phyloP scores from a whole-genome alignment of 2,329 filamentous ascomycete species.

The Colletotrichum caudatum region DNA sequence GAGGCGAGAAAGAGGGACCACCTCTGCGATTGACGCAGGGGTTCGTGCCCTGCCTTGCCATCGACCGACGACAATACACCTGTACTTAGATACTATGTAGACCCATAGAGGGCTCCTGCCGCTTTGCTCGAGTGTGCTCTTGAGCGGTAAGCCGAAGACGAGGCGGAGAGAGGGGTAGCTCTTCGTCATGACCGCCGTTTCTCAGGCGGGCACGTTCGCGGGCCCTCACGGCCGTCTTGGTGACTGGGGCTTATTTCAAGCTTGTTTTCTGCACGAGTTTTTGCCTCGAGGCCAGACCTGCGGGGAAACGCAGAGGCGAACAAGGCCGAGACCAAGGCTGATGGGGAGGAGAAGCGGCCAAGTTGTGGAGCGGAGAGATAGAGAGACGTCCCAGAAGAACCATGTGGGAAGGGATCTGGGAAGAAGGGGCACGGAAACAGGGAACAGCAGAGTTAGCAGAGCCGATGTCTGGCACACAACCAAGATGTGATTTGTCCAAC shows the following conservation, averaged over 20 bases:
- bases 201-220: neutral
- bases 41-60: conserved; percentile 21
- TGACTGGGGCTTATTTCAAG: neutral
- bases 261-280: neutral
- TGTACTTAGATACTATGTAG: neutral
- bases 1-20: conserved; percentile 27
- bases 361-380: conserved; percentile 13
- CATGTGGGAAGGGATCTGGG: conserved; percentile 23
- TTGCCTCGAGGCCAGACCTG: neutral
- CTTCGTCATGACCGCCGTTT: conserved; percentile 13
- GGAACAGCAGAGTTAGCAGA: conserved; percentile 30
- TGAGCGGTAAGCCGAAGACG: neutral
- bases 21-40: conserved; percentile 36
- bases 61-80: neutral
- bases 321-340: conserved; percentile 22
- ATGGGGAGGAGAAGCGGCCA: conserved; percentile 4
- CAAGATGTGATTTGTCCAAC: conserved; percentile 5
- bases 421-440: conserved; percentile 20
- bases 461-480: conserved; percentile 6
- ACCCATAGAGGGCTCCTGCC: neutral
- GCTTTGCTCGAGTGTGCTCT: neutral
- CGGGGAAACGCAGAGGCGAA: neutral
- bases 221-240: neutral
- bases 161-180: conserved; percentile 4
- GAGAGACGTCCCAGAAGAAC: neutral